Evolutionary conservation across 768 basidiomycete genomes (phyloP).

Genomic region (Suillus hirtellus): DNA sequence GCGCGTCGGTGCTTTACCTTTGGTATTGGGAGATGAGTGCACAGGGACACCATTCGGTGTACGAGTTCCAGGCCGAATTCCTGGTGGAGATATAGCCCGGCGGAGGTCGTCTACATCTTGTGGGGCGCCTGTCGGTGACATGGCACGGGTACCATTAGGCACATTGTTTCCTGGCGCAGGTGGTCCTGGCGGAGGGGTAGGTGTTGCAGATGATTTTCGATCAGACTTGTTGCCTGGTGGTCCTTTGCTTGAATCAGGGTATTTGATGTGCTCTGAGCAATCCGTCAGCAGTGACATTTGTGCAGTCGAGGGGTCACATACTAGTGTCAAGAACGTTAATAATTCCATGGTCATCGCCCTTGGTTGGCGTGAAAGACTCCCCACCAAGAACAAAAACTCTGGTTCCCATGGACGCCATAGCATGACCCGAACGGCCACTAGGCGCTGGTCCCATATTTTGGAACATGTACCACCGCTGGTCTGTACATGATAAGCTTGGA

Average conservation of each 20-base stretch:
- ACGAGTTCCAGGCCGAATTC: constrained; percentile 41
- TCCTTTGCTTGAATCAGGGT: constrained; percentile 65
- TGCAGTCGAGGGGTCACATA: constrained; percentile 41
- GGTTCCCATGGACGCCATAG: constrained; percentile 92
- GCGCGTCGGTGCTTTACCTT: constrained; percentile 53
- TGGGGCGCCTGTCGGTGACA: constrained; percentile 57
- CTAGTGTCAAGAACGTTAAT: constrained; percentile 96
- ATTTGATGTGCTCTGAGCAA: constrained; percentile 83
- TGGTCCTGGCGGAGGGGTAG: constrained; percentile 34
- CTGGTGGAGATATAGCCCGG: constrained; percentile 66
- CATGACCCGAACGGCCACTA: constrained; percentile 89
- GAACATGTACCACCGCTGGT: constrained; percentile 99
- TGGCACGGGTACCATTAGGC: constrained; percentile 51
- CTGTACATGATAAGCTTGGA: constrained; percentile 42
- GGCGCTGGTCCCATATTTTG: constrained; percentile 99
- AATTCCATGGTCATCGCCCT: constrained; percentile 74
- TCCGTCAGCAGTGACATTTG: constrained; percentile 9
- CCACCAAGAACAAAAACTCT: constrained; percentile 94
- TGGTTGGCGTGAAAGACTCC: constrained; percentile 76
- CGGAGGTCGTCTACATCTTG: constrained; percentile 58
- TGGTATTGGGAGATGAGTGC: constrained; percentile 27
- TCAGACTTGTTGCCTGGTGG: constrained; percentile 31
- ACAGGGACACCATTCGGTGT: constrained; percentile 33
- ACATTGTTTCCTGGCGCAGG: constrained; percentile 28
- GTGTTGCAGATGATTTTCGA: constrained; percentile 50